Percentiles rank a stretch among this genome's conserved stretches.
Conservation (phyloP, 2,329 filamentous ascomycete species). For the Aphanocladium album region DNA sequence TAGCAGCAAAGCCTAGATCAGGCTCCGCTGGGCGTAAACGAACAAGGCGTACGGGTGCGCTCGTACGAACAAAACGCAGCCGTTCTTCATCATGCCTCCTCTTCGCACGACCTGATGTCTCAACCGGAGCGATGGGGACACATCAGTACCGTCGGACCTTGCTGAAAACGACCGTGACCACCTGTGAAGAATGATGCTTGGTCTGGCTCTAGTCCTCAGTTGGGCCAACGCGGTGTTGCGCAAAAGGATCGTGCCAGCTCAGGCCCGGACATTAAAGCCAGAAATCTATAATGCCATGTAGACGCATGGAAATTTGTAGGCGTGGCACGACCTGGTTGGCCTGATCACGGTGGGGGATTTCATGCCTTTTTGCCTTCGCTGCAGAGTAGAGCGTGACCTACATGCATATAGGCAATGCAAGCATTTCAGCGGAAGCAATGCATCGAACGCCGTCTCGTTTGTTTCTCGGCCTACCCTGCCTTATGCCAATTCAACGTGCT, state of each 20-base stretch:
- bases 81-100: not conserved
- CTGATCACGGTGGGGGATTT: not conserved
- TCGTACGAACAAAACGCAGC: not conserved
- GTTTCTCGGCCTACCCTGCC: not conserved
- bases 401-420: constrained; percentile 5
- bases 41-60: not conserved
- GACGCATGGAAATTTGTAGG: not conserved
- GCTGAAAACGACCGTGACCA: too few relatives aligned
- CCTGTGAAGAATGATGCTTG: not conserved
- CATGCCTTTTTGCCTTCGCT: not conserved
- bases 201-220: not conserved
- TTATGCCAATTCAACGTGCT: not conserved
- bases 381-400: constrained; percentile 10
- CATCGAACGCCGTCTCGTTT: not conserved
- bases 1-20: not conserved
- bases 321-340: constrained; percentile 11
- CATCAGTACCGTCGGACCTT: too few relatives aligned
- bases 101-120: not conserved
- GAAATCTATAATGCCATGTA: not conserved
- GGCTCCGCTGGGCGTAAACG: not conserved
- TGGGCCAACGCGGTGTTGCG: not conserved
- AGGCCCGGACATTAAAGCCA: not conserved
- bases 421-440: not conserved
- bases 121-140: not conserved
- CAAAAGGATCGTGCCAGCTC: not conserved